A percentile compares a stretch with the other conserved stretches of the same genome.
phyloP scores from a whole-genome alignment of 2,329 filamentous ascomycete genomes.

The Dactylellina haptotyla region DNA sequence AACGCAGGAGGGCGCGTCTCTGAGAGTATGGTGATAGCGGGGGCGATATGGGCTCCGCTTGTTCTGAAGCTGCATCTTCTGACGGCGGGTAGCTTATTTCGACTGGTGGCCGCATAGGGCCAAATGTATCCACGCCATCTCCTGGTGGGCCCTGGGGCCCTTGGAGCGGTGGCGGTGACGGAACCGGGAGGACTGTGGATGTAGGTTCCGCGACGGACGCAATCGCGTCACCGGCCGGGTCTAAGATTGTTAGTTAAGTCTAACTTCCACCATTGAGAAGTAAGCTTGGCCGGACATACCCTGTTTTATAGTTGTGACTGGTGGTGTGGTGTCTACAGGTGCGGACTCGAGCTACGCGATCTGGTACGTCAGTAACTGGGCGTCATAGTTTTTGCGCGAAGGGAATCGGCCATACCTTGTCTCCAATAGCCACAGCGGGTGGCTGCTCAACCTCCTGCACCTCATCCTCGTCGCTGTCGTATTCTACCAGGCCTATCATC shows the following conservation, averaged over 20 bases:
- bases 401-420: constrained; percentile 42
- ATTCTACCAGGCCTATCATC: constrained; percentile 60
- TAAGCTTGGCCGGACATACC: constrained; percentile 1
- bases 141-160: constrained; percentile 26
- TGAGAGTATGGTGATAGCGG: constrained; percentile 74
- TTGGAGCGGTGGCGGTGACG: constrained; percentile 41
- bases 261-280: not conserved
- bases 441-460: constrained; percentile 38
- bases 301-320: constrained; percentile 16
- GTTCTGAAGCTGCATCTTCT: constrained; percentile 55
- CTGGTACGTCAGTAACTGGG: constrained; percentile 51
- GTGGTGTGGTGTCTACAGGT: constrained; percentile 9
- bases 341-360: constrained; percentile 43
- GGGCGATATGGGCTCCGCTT: constrained; percentile 58
- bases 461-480: constrained; percentile 60
- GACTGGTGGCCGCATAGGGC: constrained; percentile 51
- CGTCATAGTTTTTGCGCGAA: not conserved
- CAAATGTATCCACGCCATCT: constrained; percentile 49
- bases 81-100: constrained; percentile 51
- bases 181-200: constrained; percentile 58
- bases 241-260: constrained; percentile 53
- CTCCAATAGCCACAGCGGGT: not conserved
- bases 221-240: constrained; percentile 55
- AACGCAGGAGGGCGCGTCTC: constrained; percentile 72
- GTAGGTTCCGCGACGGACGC: constrained; percentile 63